A percentile compares a stretch with the other conserved stretches of the same genome.
These are phyloP conservation scores for Poronia punctata DNA, from an alignment of 495 filamentous ascomycete genomes.

Conservation along the genomic window DNA sequence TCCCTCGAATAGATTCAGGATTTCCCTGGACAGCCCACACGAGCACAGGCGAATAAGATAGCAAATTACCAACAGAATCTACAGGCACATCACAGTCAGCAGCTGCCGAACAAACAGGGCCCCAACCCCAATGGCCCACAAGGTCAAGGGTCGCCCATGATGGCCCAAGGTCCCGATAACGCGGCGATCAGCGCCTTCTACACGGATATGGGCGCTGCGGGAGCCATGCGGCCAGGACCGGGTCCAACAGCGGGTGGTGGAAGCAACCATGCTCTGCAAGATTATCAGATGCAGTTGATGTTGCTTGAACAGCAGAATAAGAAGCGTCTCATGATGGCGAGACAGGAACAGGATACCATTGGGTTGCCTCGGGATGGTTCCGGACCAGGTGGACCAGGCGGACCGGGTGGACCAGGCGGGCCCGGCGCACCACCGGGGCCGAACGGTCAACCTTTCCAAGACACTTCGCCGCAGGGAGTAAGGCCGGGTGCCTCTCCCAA, in stretches of 20 bases:
- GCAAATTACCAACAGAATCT: slow-evolving; percentile 80
- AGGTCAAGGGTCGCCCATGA: slow-evolving; percentile 72
- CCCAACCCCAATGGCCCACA: slow-evolving; percentile 44
- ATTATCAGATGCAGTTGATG: slow-evolving; percentile 99
- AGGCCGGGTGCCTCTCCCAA: slow-evolving; percentile 82
- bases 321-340: slow-evolving; percentile 91
- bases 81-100: slow-evolving; percentile 70
- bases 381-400: slow-evolving; percentile 27
- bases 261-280: slow-evolving; percentile 91
- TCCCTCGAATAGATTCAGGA: slow-evolving; percentile 74
- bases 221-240: slow-evolving; percentile 51
- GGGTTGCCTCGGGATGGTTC: slow-evolving; percentile 43
- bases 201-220: slow-evolving; percentile 38
- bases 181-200: slow-evolving; percentile 63
- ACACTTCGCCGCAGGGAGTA: slow-evolving; percentile 75
- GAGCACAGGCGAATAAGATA: slow-evolving; percentile 68
- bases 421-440: slow-evolving; percentile 45
- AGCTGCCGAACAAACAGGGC: slow-evolving; percentile 64
- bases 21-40: slow-evolving; percentile 53
- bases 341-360: slow-evolving; percentile 86
- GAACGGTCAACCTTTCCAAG: slow-evolving; percentile 49
- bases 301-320: slow-evolving; percentile 98
- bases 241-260: slow-evolving; percentile 48
- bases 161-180: slow-evolving; percentile 62
- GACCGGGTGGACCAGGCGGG: slow-evolving; percentile 49